These are phyloP conservation scores for Arthrinium puccinioides DNA, from an alignment of 2,329 filamentous ascomycete genomes.

Conservation along the genomic window DNA sequence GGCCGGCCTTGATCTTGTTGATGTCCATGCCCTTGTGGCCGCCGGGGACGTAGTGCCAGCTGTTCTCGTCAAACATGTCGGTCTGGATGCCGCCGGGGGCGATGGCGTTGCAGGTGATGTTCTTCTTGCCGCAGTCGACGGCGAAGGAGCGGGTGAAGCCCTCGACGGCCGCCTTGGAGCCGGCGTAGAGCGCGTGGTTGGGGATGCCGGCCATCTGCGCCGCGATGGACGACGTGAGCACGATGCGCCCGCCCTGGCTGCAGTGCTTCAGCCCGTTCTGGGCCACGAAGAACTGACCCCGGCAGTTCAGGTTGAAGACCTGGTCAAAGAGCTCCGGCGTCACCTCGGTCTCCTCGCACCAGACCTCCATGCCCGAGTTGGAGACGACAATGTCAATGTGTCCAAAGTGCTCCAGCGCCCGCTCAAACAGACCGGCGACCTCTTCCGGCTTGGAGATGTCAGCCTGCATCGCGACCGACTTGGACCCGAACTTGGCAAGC, in stretches of 20 bases:
- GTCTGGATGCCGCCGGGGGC: constrained; percentile 68
- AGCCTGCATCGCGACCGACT: constrained; percentile 53
- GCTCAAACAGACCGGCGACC: constrained; percentile 57
- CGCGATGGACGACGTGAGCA: constrained; percentile 66
- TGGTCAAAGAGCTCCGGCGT: constrained; percentile 64
- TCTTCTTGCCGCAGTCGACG: constrained; percentile 60
- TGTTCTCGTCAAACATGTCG: constrained; percentile 69
- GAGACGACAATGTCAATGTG: constrained; percentile 66
- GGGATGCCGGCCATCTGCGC: constrained; percentile 58
- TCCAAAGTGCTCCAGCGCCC: constrained; percentile 59
- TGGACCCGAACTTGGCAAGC: constrained; percentile 48
- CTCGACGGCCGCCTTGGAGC: constrained; percentile 65
- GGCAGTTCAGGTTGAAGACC: constrained; percentile 64
- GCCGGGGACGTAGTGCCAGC: constrained; percentile 57
- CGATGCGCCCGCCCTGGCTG: constrained; percentile 61
- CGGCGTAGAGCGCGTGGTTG: constrained; percentile 66
- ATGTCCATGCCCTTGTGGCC: constrained; percentile 43
- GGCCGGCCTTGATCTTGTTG: constrained; percentile 46
- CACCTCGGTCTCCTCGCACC: constrained; percentile 63
- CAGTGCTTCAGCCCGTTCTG: constrained; percentile 68
- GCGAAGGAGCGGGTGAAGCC: constrained; percentile 66
- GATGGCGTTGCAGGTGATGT: constrained; percentile 66
- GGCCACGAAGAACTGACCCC: constrained; percentile 71
- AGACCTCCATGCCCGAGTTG: constrained; percentile 65
- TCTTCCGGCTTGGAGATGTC: constrained; percentile 54